A percentile compares a stretch with the other conserved stretches of the same genome.
These are phyloP conservation scores for Spirogloea muscicola DNA, from an alignment of 139 green algal species.

Conservation along the genomic window DNA sequence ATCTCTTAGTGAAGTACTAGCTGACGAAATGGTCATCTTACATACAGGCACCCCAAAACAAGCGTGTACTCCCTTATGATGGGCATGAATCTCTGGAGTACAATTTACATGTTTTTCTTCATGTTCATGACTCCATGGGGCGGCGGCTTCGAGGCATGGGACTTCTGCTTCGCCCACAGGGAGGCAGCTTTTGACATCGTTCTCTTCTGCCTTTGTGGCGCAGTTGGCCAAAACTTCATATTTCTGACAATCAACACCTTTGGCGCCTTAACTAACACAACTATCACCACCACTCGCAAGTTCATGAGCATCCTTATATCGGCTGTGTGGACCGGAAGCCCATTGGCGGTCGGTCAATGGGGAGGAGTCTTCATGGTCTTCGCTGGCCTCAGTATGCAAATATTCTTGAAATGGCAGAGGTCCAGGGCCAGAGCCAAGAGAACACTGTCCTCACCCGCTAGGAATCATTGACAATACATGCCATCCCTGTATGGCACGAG, in stretches of 20 bases:
- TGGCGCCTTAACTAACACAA: slow-evolving; percentile 81
- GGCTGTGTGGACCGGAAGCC: slow-evolving; percentile 64
- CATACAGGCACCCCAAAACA: slow-evolving; percentile 61
- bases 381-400: slow-evolving; percentile 69
- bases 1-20: no score
- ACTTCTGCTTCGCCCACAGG: slow-evolving; percentile 72
- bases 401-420: slow-evolving; percentile 62
- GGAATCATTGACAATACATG: no score
- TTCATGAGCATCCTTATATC: slow-evolving; percentile 96
- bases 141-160: slow-evolving; percentile 45
- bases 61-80: slow-evolving; percentile 88
- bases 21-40: no score
- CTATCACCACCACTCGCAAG: slow-evolving; percentile 96
- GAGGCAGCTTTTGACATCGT: slow-evolving; percentile 71
- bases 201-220: slow-evolving; percentile 90
- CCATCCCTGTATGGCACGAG: no score
- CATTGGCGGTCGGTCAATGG: slow-evolving; percentile 84
- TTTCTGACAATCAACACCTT: slow-evolving; percentile 90
- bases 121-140: slow-evolving; percentile 62
- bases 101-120: slow-evolving; percentile 70
- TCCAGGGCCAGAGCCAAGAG: no score
- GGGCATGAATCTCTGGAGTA: slow-evolving; percentile 96
- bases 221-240: slow-evolving; percentile 95
- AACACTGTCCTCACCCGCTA: no score
- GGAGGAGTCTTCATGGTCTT: slow-evolving; percentile 86